Base-by-base conservation (phyloP, 1,284 basidiomycete species). In the Ustilago sp. region DNA sequence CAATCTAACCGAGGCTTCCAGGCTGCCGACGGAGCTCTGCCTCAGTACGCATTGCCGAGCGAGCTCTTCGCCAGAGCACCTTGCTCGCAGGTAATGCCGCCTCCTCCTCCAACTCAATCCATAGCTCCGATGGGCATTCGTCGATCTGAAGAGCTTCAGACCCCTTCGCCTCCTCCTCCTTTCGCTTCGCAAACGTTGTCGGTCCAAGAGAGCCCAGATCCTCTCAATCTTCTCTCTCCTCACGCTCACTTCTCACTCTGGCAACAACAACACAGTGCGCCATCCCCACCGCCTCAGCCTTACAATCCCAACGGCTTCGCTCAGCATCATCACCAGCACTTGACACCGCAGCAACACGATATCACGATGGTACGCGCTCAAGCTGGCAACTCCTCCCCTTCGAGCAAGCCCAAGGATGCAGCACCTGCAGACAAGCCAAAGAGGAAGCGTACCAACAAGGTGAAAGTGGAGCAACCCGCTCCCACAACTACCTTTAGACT, bases 201-300 rank as follows among this genome's bases (percentile, higher is more conserved):
- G 0, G 64, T 71, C 4, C 73, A 75, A 41, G 72, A 78, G 31
- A 78, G 76, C 47, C 76, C 76, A 17, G 76, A 78, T 60, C 76
- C 76, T 2, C 72, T 78, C 64, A 78, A 75, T 28, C 39, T 77
- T 39, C 65, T 77, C 28, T 72, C 69, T 7, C 74, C 74, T 17
- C 62, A 69, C 43, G 52, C 34, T 13, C 65, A 68, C 36, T 63
- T 61, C 32, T 68, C 69, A 8, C 64, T 71, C 35, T 71, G 69
- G 74, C 69, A 72, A 45, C 61, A 60, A 13, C 68, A 41, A 4
- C 23, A 28, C 23, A 23, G 31, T 43, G 17, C 47, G 7, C 12
- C 59, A 28, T 38, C 67, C 1, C 38, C 59, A 11, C 52, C 48
- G 17, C 50, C 65, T 23, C 65, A 56, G 34, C 41, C 60, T 7